Percentiles rank a stretch among this genome's conserved stretches.
Conservation (phyloP, 2,329 filamentous ascomycete genomes). For the Epichloe gansuensis region DNA sequence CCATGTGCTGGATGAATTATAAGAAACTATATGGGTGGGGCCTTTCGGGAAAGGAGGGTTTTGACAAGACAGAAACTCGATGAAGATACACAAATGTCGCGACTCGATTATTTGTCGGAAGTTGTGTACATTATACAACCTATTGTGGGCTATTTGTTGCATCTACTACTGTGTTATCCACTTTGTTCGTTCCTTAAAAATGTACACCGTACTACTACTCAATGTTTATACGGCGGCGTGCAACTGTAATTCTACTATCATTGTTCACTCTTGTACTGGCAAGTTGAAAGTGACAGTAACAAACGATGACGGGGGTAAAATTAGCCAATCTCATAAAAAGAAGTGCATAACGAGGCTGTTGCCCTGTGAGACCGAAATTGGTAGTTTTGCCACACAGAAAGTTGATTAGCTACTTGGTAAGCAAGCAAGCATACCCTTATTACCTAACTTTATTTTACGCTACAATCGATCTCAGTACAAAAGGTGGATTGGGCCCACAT, state of each 20-base stretch:
- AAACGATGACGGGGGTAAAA: too few species aligned
- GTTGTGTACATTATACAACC: constrained; percentile 2
- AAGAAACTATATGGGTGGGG: constrained; percentile 14
- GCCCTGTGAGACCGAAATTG: background rate
- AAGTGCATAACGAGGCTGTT: too few species aligned
- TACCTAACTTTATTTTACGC: too few species aligned
- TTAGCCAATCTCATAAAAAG: too few species aligned
- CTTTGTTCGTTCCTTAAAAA: background rate
- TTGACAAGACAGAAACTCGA: background rate
- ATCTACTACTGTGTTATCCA: background rate
- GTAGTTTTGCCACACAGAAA: background rate
- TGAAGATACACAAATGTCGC: background rate
- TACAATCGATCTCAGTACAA: too few species aligned
- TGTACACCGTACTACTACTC: too few species aligned
- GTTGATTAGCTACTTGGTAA: too few species aligned
- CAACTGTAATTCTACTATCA: too few species aligned
- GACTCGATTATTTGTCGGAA: background rate
- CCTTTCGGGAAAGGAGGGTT: background rate
- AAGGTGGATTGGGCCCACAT: background rate
- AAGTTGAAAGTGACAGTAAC: too few species aligned
- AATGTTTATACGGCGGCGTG: too few species aligned
- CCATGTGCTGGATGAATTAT: constrained; percentile 84
- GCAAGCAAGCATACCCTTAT: too few species aligned
- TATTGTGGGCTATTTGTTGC: background rate
- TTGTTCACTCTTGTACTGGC: too few species aligned